A percentile compares a stretch with the other conserved stretches of the same genome.
phyloP scores from a whole-genome alignment of 2,329 filamentous ascomycete genomes.

The Whalleya microplaca region DNA sequence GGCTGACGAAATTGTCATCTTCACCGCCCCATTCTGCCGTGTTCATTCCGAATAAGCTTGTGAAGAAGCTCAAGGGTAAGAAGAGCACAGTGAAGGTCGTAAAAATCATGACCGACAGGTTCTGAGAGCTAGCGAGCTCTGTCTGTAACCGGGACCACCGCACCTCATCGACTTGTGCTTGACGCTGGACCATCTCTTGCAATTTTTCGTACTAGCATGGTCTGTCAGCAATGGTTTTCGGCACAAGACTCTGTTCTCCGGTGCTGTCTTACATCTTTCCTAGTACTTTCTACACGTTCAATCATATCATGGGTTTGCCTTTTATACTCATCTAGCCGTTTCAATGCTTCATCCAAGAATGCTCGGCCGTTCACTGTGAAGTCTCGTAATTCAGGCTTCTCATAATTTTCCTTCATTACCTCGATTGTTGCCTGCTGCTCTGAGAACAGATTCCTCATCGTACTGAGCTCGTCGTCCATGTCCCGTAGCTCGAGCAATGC shows the following conservation, averaged over 20 bases:
- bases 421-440: constrained; percentile 56
- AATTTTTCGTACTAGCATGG: constrained; percentile 60
- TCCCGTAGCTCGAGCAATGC: constrained; percentile 65
- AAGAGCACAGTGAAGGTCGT: constrained; percentile 67
- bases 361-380: constrained; percentile 50
- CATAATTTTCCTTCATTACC: constrained; percentile 50
- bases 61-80: constrained; percentile 67
- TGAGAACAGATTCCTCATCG: constrained; percentile 60
- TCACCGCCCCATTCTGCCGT: constrained; percentile 61
- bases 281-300: constrained; percentile 57
- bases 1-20: constrained; percentile 44
- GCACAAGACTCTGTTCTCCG: not conserved
- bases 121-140: constrained; percentile 64
- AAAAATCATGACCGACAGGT: constrained; percentile 67
- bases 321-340: constrained; percentile 58
- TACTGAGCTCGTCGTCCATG: constrained; percentile 65
- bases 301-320: constrained; percentile 61
- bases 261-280: constrained; percentile 53
- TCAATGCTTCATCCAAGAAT: constrained; percentile 58
- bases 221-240: constrained; percentile 6
- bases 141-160: constrained; percentile 65
- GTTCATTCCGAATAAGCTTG: constrained; percentile 68
- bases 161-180: constrained; percentile 69
- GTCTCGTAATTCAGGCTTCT: constrained; percentile 44
- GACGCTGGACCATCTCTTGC: constrained; percentile 68